These are phyloP conservation scores for Colletotrichum noveboracense DNA, from an alignment of 2,329 filamentous ascomycete species.

Conservation along the genomic window DNA sequence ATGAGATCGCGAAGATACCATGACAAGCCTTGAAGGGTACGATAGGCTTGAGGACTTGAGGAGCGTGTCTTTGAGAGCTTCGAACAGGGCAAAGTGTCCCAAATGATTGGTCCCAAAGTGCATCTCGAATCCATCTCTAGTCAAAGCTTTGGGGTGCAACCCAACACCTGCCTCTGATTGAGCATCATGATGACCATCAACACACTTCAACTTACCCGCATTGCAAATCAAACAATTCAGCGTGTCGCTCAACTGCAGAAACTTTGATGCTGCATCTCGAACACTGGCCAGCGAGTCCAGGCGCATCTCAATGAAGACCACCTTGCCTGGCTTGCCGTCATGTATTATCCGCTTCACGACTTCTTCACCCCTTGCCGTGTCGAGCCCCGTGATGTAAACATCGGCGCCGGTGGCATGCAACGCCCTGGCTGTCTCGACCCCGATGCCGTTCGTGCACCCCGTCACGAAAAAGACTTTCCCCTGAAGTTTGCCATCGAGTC, in stretches of 20 bases:
- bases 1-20: constrained; percentile 48
- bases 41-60: constrained; percentile 39
- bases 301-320: constrained; percentile 39
- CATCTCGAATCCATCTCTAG: constrained; percentile 50
- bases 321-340: constrained; percentile 19
- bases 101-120: constrained; percentile 59
- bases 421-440: constrained; percentile 45
- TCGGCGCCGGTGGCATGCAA: constrained; percentile 46
- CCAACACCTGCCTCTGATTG: constrained; percentile 31
- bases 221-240: constrained; percentile 44
- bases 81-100: constrained; percentile 47
- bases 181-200: background rate
- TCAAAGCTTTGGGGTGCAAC: constrained; percentile 39
- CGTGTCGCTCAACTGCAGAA: constrained; percentile 14
- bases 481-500: background rate
- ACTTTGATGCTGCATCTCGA: constrained; percentile 23
- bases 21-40: constrained; percentile 51
- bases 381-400: constrained; percentile 47
- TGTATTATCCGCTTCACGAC: constrained; percentile 20
- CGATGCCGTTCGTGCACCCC: constrained; percentile 44
- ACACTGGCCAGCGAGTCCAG: constrained; percentile 34
- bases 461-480: constrained; percentile 47
- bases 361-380: constrained; percentile 32
- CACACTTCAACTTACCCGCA: constrained; percentile 33
- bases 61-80: constrained; percentile 49